phyloP scores from a whole-genome alignment of 352 stramenopile genomes.

The Globisporangium iwayamae region DNA sequence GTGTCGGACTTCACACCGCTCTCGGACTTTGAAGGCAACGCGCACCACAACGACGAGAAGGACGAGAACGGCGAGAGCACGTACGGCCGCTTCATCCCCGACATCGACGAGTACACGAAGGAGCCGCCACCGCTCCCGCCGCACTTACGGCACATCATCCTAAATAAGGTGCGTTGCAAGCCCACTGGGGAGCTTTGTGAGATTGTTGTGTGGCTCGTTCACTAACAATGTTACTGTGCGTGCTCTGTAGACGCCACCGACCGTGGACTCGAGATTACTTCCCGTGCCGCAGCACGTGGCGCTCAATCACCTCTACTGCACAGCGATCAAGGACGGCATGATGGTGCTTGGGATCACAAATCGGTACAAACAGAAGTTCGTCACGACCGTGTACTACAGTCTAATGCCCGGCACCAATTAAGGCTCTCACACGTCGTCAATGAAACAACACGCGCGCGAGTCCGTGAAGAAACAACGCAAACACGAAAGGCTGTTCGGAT shows the following conservation, averaged over 20 bases:
- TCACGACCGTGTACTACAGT: conserved; percentile 98
- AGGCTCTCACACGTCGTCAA: background rate
- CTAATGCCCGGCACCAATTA: conserved; percentile 86
- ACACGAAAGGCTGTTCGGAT: background rate
- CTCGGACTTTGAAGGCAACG: conserved; percentile 61
- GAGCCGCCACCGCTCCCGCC: conserved; percentile 97
- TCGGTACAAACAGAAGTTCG: conserved; percentile 96
- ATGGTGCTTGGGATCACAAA: conserved; percentile 99
- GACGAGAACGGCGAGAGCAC: conserved; percentile 83
- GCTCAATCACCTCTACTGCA: conserved; percentile 99
- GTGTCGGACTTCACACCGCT: conserved; percentile 96
- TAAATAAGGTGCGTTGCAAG: conserved; percentile 92
- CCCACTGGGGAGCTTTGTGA: background rate
- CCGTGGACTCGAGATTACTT: conserved; percentile 93
- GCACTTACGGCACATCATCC: conserved; percentile 98
- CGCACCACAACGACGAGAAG: conserved; percentile 47
- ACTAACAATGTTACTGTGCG: background rate
- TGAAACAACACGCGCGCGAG: background rate
- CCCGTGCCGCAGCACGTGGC: conserved; percentile 98
- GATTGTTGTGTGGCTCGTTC: conserved; percentile 2
- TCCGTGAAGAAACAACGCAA: background rate
- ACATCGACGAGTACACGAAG: conserved; percentile 99
- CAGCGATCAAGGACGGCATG: conserved; percentile 98
- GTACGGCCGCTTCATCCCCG: conserved; percentile 95
- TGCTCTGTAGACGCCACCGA: conserved; percentile 74